Conservation (phyloP, 148 eudicot genomes). For the Heliamphora exappendiculata region DNA sequence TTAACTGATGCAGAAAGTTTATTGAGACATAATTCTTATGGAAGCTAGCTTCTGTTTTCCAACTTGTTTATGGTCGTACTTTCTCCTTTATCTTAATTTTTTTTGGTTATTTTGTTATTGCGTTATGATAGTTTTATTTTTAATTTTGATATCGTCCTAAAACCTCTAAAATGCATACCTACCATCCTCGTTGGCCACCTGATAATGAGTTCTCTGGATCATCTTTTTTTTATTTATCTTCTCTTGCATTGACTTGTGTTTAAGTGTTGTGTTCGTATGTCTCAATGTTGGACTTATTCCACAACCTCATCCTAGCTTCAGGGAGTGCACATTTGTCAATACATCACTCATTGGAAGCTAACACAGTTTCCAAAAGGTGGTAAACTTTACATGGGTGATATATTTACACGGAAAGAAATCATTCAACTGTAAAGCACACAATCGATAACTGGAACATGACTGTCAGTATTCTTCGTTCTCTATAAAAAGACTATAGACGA, state of each 20-base stretch:
- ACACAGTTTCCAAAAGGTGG: background rate
- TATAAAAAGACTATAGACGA: background rate
- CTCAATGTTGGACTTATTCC: background rate
- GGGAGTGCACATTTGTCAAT: background rate
- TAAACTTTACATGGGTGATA: background rate
- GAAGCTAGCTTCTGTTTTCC: background rate
- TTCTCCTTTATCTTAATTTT: background rate
- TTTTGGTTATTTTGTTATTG: background rate
- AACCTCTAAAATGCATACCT: constrained; percentile 4
- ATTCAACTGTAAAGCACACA: background rate
- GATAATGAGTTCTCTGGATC: background rate
- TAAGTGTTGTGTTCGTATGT: background rate
- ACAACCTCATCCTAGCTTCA: background rate
- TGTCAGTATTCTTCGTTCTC: background rate
- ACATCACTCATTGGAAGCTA: background rate
- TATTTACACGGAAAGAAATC: background rate
- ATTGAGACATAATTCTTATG: background rate
- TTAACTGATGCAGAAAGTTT: background rate
- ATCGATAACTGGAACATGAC: background rate
- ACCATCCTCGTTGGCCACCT: background rate
- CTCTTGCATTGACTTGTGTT: background rate
- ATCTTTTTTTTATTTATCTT: background rate
- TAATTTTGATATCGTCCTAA: background rate
- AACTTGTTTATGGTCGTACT: background rate
- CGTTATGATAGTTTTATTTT: background rate